Evolutionary conservation across 2,329 filamentous ascomycete species (phyloP).

Genomic region (Neoscytalidium dimidiatum): DNA sequence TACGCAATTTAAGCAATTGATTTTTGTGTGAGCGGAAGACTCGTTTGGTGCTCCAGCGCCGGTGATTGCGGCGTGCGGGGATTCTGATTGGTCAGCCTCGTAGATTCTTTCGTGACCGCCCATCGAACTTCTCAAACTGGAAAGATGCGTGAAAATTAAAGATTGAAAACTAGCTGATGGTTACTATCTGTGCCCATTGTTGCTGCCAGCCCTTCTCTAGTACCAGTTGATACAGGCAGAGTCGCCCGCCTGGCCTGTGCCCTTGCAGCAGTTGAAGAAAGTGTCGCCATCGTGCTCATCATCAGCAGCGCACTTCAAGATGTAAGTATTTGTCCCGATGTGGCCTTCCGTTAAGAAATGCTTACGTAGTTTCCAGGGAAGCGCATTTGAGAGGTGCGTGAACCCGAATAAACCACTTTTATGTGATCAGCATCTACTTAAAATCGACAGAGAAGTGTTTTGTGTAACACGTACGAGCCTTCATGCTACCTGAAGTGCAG

Average conservation of each 20-base stretch:
- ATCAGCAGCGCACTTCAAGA: not conserved
- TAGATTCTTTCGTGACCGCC: too few species aligned
- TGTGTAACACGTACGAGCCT: not conserved
- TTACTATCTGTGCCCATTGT: too few species aligned
- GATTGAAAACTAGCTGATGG: too few species aligned
- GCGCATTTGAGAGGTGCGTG: not conserved
- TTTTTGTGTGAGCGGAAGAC: too few species aligned
- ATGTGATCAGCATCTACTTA: not conserved
- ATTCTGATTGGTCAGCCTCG: not conserved
- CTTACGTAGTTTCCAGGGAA: not conserved
- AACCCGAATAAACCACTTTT: not conserved
- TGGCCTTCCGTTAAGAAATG: not conserved
- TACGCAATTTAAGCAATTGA: too few species aligned
- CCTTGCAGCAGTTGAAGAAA: not conserved
- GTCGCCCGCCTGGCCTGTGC: not conserved
- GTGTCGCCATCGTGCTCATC: not conserved
- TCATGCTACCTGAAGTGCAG: not conserved
- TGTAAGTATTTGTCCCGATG: not conserved
- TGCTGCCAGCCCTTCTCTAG: too few species aligned
- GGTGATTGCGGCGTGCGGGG: not conserved
- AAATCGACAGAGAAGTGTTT: not conserved
- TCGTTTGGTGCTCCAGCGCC: too few species aligned
- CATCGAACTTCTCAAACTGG: too few species aligned
- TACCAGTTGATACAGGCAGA: not conserved
- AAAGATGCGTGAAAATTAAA: too few species aligned